phyloP scores from a whole-genome alignment of 2,329 filamentous ascomycete species.

The Chaetomiaceae sp. region DNA sequence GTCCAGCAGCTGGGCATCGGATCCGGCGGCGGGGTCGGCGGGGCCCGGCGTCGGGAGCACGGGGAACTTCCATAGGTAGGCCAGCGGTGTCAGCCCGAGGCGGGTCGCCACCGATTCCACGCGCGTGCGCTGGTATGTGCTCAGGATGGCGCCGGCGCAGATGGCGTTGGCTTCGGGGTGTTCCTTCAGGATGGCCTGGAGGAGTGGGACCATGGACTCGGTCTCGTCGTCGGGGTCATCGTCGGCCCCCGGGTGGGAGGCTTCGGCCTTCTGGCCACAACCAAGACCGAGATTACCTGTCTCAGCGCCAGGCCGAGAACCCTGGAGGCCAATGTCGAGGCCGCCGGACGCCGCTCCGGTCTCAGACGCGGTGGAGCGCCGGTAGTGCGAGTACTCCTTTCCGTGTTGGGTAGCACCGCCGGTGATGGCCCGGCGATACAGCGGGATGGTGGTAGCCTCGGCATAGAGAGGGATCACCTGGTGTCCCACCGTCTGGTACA shows the following conservation, averaged over 20 bases:
- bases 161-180: conserved; percentile 84
- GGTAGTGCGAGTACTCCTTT: conserved; percentile 57
- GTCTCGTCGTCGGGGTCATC: conserved; percentile 74
- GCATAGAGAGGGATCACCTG: conserved; percentile 80
- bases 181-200: conserved; percentile 58
- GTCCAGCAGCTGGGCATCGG: conserved; percentile 57
- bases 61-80: conserved; percentile 91
- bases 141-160: conserved; percentile 86
- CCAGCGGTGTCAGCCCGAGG: conserved; percentile 74
- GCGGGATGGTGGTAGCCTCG: conserved; percentile 69
- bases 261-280: no score
- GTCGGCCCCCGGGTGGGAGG: no score
- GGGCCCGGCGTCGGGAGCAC: conserved; percentile 51
- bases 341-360: neutral
- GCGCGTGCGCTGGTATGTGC: conserved; percentile 93
- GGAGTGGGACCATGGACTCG: conserved; percentile 74
- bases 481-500: conserved; percentile 98
- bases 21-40: conserved; percentile 17
- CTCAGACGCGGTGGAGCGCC: neutral
- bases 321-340: neutral
- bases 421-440: conserved; percentile 74
- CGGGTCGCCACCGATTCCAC: conserved; percentile 87
- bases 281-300: no score
- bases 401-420: conserved; percentile 67
- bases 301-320: no score